Evolutionary conservation across 2,329 filamentous ascomycete species (phyloP), one percentile per base, ranked within the genome.

Genomic region (Alternaria postmessia): DNA sequence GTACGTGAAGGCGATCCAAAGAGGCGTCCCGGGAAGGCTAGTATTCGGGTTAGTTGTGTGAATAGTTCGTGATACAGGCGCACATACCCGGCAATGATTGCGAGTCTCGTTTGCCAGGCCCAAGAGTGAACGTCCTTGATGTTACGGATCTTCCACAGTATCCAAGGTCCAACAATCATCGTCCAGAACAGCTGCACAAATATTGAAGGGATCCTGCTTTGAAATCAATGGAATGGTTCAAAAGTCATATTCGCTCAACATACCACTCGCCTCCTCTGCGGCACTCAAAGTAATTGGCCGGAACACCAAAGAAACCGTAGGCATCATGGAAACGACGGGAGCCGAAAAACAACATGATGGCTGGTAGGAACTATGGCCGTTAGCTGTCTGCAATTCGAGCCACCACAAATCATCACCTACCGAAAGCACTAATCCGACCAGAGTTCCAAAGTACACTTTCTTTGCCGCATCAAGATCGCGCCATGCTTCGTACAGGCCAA

Each of bases 211-310:
- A 77, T 60, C 76, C 75, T 78, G 51, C 3, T 16, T 18, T 6
- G 7, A 8, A n/a, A 30, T 74, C 38, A 72, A 60, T 49, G 12
- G 18, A 36, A 18, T 30, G 8, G 6, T 42, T 7, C 7, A 9
- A 20, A 20, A n/a, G 44, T 9, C 9, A 1, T 16, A 5, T 55
- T 68, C 36, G 8, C 2, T 6, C 36, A 7, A 63, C 71, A 48
- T 75, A 86, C 89, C 89, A 92, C 79, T 92, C 89, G 83, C 85
- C 89, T 8, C 89, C 89, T 59, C 76, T 67, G 64, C 82, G 72
- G 65, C 79, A 83, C 59, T 72, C 60, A 51, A 78, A 75, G 65
- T 83, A 82, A 38, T 78, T 75, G 22, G 81, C 78, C 55, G 81
- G 39, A 47, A 82, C 77, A 42, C 87, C 83, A 63, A 83, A 83